phyloP scores from a whole-genome alignment of 176 grass and related monocot genomes.

The Oryza glaberrima region DNA sequence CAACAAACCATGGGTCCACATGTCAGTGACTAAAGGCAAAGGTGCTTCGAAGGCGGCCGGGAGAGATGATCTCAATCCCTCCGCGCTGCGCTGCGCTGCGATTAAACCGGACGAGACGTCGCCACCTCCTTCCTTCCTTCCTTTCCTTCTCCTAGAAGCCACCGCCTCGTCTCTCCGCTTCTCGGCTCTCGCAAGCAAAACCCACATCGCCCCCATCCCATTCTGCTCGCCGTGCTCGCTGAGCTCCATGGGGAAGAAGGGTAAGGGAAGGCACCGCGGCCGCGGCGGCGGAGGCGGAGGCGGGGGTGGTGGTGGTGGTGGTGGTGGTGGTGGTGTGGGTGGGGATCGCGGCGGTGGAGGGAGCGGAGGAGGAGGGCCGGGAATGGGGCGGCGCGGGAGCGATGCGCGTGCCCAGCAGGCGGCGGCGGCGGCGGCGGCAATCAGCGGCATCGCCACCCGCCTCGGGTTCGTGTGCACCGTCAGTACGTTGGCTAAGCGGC shows the following conservation, averaged over 20 bases:
- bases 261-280: slow-evolving; percentile 19
- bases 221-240: background rate
- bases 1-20: too few species aligned
- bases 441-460: background rate
- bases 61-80: background rate
- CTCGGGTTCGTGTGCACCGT: slow-evolving; percentile 4
- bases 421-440: background rate
- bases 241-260: slow-evolving; percentile 13
- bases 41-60: too few species aligned
- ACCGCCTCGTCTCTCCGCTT: background rate
- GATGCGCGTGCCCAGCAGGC: background rate
- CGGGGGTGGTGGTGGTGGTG: background rate
- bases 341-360: background rate
- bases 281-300: background rate
- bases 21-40: too few species aligned
- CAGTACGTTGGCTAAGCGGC: background rate
- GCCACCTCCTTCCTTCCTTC: background rate
- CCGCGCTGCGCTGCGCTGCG: background rate
- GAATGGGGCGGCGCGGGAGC: background rate
- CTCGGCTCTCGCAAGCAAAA: background rate
- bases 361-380: background rate
- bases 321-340: background rate
- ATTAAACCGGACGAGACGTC: background rate
- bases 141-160: slow-evolving; percentile 1
- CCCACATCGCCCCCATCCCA: background rate